Evolutionary conservation across 257 asterid genomes (phyloP).

Genomic region (Nicotiana attenuata): DNA sequence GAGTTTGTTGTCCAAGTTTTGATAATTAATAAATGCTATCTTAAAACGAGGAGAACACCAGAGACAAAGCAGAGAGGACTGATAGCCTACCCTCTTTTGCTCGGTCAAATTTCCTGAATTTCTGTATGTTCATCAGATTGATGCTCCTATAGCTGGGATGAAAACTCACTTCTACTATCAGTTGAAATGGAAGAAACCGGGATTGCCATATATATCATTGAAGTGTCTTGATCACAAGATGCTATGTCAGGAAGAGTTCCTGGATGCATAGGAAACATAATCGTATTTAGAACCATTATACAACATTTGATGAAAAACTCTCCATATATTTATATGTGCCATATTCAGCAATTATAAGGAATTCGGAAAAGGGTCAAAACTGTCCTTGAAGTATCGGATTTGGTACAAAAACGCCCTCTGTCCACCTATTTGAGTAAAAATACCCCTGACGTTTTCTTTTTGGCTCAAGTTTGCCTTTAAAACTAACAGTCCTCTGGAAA

Average conservation of each 20-base stretch:
- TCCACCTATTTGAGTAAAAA: no score
- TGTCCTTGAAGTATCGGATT: no score
- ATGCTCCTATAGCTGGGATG: conserved; percentile 32
- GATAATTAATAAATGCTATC: conserved; percentile 29
- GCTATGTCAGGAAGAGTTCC: conserved; percentile 33
- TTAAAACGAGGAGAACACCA: conserved; percentile 66
- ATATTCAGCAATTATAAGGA: conserved; percentile 26
- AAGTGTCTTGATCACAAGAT: conserved; percentile 38
- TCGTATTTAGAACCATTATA: conserved; percentile 21
- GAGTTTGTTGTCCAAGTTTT: not conserved
- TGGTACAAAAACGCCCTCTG: no score
- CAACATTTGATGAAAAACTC: not conserved
- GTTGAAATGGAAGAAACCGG: conserved; percentile 65
- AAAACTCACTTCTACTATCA: conserved; percentile 45
- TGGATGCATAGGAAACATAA: conserved; percentile 23
- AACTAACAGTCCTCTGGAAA: no score
- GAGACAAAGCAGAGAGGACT: conserved; percentile 45
- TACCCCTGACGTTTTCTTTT: no score
- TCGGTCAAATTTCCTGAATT: conserved; percentile 30
- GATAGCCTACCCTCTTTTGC: conserved; percentile 29
- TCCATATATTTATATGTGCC: not conserved
- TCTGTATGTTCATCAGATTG: conserved; percentile 32
- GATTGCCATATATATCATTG: conserved; percentile 42
- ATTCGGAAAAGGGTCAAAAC: no score
- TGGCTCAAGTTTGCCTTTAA: no score